phyloP scores from a whole-genome alignment of 805 yeast species.

The Lipomyces lipofer region DNA sequence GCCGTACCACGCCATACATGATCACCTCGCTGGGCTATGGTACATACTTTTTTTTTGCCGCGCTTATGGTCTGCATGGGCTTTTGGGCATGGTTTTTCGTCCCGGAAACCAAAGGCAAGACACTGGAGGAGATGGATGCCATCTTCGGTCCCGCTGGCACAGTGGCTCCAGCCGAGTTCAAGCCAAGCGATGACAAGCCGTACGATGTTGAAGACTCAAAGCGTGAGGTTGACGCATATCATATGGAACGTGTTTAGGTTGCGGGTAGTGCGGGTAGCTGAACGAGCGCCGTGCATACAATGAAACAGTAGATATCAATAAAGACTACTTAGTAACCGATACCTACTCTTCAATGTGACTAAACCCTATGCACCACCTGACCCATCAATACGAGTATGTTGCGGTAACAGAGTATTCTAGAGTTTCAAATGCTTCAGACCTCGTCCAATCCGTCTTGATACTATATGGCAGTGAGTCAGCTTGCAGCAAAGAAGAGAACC shows the following conservation, averaged over 20 bases:
- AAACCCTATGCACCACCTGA: neutral
- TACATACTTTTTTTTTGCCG: constrained; percentile 32
- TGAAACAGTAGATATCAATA: neutral
- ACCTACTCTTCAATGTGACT: neutral
- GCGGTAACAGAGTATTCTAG: neutral
- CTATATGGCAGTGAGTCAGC: neutral
- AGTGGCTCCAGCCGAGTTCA: neutral
- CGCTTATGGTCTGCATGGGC: constrained; percentile 13
- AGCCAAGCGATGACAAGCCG: neutral
- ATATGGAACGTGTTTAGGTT: neutral
- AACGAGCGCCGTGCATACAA: neutral
- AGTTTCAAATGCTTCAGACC: neutral
- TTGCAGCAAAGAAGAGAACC: too few relatives aligned
- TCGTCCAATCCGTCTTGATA: neutral
- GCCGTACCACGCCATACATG: constrained; percentile 52
- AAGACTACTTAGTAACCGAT: neutral
- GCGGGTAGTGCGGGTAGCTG: neutral
- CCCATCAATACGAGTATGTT: neutral
- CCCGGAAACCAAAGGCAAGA: constrained; percentile 63
- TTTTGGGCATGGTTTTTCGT: constrained; percentile 61
- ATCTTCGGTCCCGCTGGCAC: constrained; percentile 45
- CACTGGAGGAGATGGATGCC: constrained; percentile 78
- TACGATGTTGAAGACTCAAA: neutral
- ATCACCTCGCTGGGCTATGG: constrained; percentile 31
- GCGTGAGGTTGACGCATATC: neutral